Base-by-base conservation (phyloP, 108 stramenopile genomes). In the Cyclotella cryptica region DNA sequence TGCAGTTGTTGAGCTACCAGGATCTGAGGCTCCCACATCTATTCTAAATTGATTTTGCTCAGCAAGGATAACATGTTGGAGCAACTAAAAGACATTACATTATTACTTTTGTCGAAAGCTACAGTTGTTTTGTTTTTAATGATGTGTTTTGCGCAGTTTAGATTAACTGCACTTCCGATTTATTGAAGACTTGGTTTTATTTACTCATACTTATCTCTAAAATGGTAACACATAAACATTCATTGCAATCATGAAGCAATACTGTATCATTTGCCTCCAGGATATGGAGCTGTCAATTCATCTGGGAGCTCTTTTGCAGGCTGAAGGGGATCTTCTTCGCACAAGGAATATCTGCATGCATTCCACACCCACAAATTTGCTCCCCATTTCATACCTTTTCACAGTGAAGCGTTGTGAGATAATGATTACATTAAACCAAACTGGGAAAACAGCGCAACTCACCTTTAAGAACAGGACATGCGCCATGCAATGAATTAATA, bases 341-440 rank as follows among this genome's bases (percentile, higher is more conserved):
- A 84, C 26, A 52, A 66, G 13, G 74, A 70, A 68, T 75, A 84
- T 13, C 83, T 43, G 59, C 83, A 84, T 42, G 84, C 87, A 66
- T 92, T 92, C 91, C 91, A 92, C 13, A 92, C 79, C 90, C 90
- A 92, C 17, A 91, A 61, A 21, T 92, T 91, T 12, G 91, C 90
- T 30, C 86, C 86, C 89, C 90, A 92, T 75, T 92, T 92, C 26
- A 74, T 84, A 15, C 90, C 91, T 53, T 55, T 62, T 58, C 42
- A 42, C 60, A 0, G 27, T 21, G 18, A 13, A 43, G 14, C 0
- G 27, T 39, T 51, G n/a, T 15, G 5, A 70, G 27, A 19, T 40
- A 27, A 40, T 18, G 14, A 11, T 19, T n/a, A 30, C 30, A 26
- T 44, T 39, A 28, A 21, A 30, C 30, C 0, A 39, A 29, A 54